These are phyloP conservation scores for Stagonosporopsis rhizophila DNA, from an alignment of 2,329 filamentous ascomycete species.

Conservation along the genomic window DNA sequence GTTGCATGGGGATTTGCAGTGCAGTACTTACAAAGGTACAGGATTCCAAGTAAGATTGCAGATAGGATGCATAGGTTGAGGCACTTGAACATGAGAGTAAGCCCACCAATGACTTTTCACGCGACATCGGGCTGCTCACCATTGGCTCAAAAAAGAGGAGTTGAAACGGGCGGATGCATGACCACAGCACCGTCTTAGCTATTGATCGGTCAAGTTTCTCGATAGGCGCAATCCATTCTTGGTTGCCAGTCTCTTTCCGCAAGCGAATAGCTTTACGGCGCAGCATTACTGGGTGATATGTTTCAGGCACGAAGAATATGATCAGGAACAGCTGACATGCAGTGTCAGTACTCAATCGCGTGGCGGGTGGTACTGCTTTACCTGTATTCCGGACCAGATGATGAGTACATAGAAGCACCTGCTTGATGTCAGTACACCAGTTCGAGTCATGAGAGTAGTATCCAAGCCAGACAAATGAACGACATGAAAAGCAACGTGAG, in stretches of 20 bases:
- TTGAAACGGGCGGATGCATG: slow-evolving; percentile 73
- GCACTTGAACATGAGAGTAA: slow-evolving; percentile 53
- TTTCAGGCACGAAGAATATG: slow-evolving; percentile 80
- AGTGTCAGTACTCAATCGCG: slow-evolving; percentile 25
- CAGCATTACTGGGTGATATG: slow-evolving; percentile 77
- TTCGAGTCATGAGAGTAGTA: slow-evolving; percentile 16
- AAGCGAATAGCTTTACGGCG: slow-evolving; percentile 73
- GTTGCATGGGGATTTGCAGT: slow-evolving; percentile 67
- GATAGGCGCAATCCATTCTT: slow-evolving; percentile 76
- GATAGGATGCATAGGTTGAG: slow-evolving; percentile 82
- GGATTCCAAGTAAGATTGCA: slow-evolving; percentile 82
- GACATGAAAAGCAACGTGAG: slow-evolving; percentile 15
- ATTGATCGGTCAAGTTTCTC: slow-evolving; percentile 77
- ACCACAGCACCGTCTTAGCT: slow-evolving; percentile 56
- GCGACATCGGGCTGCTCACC: slow-evolving; percentile 47
- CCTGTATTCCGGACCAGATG: slow-evolving; percentile 73
- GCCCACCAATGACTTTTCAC: slow-evolving; percentile 31
- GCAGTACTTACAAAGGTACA: slow-evolving; percentile 70
- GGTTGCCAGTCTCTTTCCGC: slow-evolving; percentile 78
- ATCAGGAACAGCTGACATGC: slow-evolving; percentile 66
- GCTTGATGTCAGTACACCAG: slow-evolving; percentile 34
- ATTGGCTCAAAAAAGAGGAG: slow-evolving; percentile 84
- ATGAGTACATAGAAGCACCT: slow-evolving; percentile 74
- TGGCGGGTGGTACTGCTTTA: slow-evolving; percentile 33
- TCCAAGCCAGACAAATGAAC: slow-evolving; percentile 7